Evolutionary conservation across 352 stramenopile genomes (phyloP), one percentile per base, ranked within the genome.

Genomic region (Phytopythium helicoides): DNA sequence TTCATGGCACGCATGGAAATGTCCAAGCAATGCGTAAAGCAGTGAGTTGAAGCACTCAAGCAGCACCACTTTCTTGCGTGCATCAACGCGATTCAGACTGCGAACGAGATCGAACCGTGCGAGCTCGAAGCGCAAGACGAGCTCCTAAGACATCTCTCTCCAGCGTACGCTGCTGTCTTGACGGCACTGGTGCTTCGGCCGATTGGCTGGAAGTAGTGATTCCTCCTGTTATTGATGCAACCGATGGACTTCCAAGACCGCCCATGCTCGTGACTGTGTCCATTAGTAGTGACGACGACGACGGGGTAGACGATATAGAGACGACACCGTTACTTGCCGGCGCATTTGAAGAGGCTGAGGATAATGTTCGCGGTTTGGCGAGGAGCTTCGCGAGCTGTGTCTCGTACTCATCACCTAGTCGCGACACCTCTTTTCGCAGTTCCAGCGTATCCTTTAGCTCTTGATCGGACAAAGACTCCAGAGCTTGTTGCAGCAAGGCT

Each of bases 31-130:
- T 3, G 85, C 81, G 40, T 91, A 92, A 48, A 95, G 31, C 25
- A 74, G 87, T 33, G 86, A 89, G 41, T 94, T 92, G 59, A 92
- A 90, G 49, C 79, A 89, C 52, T 95, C 86, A 28, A 92, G 71
- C 9, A 95, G 64, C 19, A 92, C 61, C 26, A 92, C 81, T 45
- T 93, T 95, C 64, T 95, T 95, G 56, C 87, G 82, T 38, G 73
- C 86, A 46, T 95, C 83, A 16, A 95, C 58, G 0, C 75, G 73
- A 49, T 95, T 95, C 38, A 95, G 66, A 46, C 88, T 89, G 8
- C 86, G 81, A 47, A 95, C 86, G 11, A 91, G 61, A 44, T 95
- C 86, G 42, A 94, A 95, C 3, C 86, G 83, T 22, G 86, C 83
- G 16, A 94, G 59, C 54, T 95, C 86, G 56, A 94, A 95, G 3